A percentile compares a stretch with the other conserved stretches of the same genome.
Conservation (phyloP, 495 filamentous ascomycete genomes). For the Penicillium roqueforti region DNA sequence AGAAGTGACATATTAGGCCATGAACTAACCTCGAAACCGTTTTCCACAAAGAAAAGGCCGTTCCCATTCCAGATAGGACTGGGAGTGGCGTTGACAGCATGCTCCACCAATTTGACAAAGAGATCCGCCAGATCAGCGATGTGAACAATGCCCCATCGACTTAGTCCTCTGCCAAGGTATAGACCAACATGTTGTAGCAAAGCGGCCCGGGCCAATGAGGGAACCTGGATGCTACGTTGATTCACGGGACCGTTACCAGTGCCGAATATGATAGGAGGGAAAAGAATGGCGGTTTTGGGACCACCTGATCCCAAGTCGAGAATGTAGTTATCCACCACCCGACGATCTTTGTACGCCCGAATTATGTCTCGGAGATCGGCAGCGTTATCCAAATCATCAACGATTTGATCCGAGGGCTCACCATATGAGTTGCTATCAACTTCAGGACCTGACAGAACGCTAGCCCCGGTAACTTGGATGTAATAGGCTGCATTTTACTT, state of each 20-base stretch:
- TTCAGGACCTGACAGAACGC: conserved; percentile 1
- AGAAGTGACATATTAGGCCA: neutral
- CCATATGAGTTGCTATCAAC: conserved; percentile 3
- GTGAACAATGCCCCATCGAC: conserved; percentile 2
- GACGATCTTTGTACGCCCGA: neutral
- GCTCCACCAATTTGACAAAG: conserved; percentile 1
- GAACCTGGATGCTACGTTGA: conserved; percentile 6
- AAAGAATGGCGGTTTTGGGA: conserved; percentile 8
- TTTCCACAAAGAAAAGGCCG: conserved; percentile 3
- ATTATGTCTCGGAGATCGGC: neutral
- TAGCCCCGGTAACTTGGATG: conserved; percentile 5
- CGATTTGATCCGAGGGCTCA: conserved; percentile 3
- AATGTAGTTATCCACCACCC: conserved; percentile 7
- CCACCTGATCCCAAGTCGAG: conserved; percentile 4
- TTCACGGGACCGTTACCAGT: conserved; percentile 4
- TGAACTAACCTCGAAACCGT: neutral
- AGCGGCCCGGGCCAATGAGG: neutral
- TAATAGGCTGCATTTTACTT: neutral
- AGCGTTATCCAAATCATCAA: conserved; percentile 5
- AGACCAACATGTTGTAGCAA: neutral
- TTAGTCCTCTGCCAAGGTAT: conserved; percentile 5
- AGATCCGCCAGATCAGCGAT: conserved; percentile 1
- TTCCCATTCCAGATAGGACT: conserved; percentile 7
- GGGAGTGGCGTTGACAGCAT: neutral
- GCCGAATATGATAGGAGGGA: conserved; percentile 8